phyloP scores from a whole-genome alignment of 1,139 yeast species.

The Saccharomyces hybrid region DNA sequence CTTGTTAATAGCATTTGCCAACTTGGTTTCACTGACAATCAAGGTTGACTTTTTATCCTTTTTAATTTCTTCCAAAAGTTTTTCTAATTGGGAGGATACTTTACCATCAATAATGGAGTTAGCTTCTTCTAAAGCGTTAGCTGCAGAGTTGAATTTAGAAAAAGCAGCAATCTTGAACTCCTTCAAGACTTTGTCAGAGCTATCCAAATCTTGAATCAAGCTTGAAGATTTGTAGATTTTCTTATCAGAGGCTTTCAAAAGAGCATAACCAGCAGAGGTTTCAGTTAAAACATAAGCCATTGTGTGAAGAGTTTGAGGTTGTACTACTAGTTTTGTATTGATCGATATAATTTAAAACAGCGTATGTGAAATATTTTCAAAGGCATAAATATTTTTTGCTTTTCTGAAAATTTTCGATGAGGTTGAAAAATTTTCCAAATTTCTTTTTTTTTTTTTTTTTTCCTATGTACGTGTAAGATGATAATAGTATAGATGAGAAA shows the following conservation, averaged over 20 bases:
- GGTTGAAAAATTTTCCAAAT: conserved; percentile 20
- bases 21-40: conserved; percentile 88
- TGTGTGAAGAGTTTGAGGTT: conserved; percentile 5
- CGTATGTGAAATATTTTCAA: background rate
- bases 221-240: conserved; percentile 82
- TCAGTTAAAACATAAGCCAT: conserved; percentile 96
- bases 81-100: conserved; percentile 77
- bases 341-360: background rate
- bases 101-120: conserved; percentile 87
- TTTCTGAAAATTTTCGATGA: conserved; percentile 25
- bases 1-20: conserved; percentile 94
- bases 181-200: conserved; percentile 71
- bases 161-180: conserved; percentile 89
- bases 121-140: conserved; percentile 93
- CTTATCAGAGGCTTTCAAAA: conserved; percentile 94
- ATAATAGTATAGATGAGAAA: background rate
- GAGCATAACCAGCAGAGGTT: conserved; percentile 97
- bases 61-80: conserved; percentile 70
- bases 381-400: background rate
- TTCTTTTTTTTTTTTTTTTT: background rate
- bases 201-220: conserved; percentile 67
- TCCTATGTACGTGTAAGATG: background rate
- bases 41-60: conserved; percentile 84
- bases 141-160: conserved; percentile 89
- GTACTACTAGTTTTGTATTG: background rate